Percentiles rank a stretch among this genome's conserved stretches.
Evolutionary conservation across 2,329 filamentous ascomycete species (phyloP).

Genomic region (Paecilomyces dactylethromorphus): DNA sequence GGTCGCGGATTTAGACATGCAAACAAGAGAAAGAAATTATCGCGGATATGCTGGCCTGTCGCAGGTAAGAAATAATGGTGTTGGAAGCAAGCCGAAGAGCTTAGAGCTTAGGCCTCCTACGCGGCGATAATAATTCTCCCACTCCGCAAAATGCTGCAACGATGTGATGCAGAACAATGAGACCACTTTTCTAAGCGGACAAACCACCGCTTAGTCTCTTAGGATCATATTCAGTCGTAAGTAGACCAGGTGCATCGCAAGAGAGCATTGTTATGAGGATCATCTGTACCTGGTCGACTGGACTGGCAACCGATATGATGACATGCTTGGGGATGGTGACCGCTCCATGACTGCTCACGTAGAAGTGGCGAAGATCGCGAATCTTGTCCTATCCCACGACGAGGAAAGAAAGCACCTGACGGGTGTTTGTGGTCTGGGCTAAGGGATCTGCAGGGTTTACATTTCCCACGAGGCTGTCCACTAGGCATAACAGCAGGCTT

Average conservation of each 20-base stretch:
- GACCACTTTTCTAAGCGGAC: not conserved
- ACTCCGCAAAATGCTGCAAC: not conserved
- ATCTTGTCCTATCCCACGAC: not conserved
- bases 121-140: not conserved
- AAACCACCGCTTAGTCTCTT: not conserved
- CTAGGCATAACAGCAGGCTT: not conserved
- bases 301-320: not conserved
- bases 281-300: not conserved
- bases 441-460: not conserved
- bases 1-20: too few relatives aligned
- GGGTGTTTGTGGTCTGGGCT: not conserved
- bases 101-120: not conserved
- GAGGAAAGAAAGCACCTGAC: not conserved
- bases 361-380: not conserved
- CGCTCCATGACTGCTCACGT: not conserved
- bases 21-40: not conserved
- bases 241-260: not conserved
- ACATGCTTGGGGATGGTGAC: not conserved
- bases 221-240: not conserved
- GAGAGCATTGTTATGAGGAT: not conserved
- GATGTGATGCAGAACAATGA: not conserved
- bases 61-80: not conserved
- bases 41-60: not conserved
- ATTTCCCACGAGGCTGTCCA: not conserved
- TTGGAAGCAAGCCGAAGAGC: not conserved